These are phyloP conservation scores for Septoria linicola DNA, from an alignment of 2,329 filamentous ascomycete species.

Conservation along the genomic window DNA sequence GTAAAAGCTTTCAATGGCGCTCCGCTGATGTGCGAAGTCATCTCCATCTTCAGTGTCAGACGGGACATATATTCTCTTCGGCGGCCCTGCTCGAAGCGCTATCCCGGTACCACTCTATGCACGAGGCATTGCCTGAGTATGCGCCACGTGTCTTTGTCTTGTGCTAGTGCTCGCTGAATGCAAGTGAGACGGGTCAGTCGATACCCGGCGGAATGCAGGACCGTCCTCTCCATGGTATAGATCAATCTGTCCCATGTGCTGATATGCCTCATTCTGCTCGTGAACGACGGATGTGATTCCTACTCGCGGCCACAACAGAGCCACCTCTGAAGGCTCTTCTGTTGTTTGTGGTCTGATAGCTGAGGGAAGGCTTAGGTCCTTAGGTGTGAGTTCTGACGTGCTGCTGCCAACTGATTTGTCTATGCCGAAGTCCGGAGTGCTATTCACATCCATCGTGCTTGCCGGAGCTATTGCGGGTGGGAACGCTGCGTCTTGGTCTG, in stretches of 20 bases:
- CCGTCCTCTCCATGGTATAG: constrained; percentile 14
- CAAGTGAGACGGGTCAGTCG: constrained; percentile 5
- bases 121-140: neutral
- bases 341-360: too few species aligned
- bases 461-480: neutral
- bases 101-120: constrained; percentile 12
- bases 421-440: neutral
- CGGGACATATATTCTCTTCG: neutral
- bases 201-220: constrained; percentile 9
- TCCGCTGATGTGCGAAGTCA: constrained; percentile 11
- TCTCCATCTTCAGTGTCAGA: neutral
- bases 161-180: neutral
- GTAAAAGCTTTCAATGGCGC: constrained; percentile 11
- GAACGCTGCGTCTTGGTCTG: neutral
- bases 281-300: too few species aligned
- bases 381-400: too few species aligned
- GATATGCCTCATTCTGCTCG: too few species aligned
- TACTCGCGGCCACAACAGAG: too few species aligned
- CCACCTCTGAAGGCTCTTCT: too few species aligned
- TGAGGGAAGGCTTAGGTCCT: too few species aligned
- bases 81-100: constrained; percentile 7
- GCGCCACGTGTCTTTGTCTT: neutral
- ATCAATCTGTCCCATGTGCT: too few species aligned
- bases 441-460: neutral
- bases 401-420: neutral